These are phyloP conservation scores for Phaseolus coccineus DNA, from an alignment of 331 rosid genomes.

Conservation along the genomic window DNA sequence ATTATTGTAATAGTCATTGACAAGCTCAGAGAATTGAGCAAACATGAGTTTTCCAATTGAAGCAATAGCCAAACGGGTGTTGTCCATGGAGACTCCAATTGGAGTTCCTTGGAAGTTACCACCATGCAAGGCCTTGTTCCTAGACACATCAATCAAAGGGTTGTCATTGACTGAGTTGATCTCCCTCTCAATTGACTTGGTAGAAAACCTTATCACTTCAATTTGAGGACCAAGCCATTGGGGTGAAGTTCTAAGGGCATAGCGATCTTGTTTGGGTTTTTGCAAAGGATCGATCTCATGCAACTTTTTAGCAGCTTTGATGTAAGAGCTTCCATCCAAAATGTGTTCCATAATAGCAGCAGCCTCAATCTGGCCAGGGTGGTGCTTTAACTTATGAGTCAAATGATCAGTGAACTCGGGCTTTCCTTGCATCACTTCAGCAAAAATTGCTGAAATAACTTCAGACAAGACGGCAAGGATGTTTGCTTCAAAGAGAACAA, in stretches of 20 bases:
- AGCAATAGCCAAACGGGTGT: constrained; percentile 86
- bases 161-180: constrained; percentile 89
- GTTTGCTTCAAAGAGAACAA: constrained; percentile 86
- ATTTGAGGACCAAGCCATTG: constrained; percentile 94
- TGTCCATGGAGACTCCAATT: constrained; percentile 96
- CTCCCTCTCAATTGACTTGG: constrained; percentile 90
- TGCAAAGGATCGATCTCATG: constrained; percentile 83
- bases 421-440: constrained; percentile 90
- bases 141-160: constrained; percentile 89
- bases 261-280: constrained; percentile 88
- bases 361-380: constrained; percentile 95
- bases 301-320: constrained; percentile 72
- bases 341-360: constrained; percentile 97
- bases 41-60: constrained; percentile 90
- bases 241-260: constrained; percentile 89
- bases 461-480: constrained; percentile 68
- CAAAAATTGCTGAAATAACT: constrained; percentile 75
- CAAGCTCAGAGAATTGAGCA: constrained; percentile 92
- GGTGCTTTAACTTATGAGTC: constrained; percentile 89
- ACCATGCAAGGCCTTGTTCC: constrained; percentile 91
- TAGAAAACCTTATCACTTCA: constrained; percentile 82
- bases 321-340: constrained; percentile 82
- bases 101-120: constrained; percentile 98
- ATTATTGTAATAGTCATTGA: constrained; percentile 85
- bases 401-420: constrained; percentile 91